These are phyloP conservation scores for Ophiostoma piceae DNA, from an alignment of 2,329 filamentous ascomycete species.

Conservation along the genomic window DNA sequence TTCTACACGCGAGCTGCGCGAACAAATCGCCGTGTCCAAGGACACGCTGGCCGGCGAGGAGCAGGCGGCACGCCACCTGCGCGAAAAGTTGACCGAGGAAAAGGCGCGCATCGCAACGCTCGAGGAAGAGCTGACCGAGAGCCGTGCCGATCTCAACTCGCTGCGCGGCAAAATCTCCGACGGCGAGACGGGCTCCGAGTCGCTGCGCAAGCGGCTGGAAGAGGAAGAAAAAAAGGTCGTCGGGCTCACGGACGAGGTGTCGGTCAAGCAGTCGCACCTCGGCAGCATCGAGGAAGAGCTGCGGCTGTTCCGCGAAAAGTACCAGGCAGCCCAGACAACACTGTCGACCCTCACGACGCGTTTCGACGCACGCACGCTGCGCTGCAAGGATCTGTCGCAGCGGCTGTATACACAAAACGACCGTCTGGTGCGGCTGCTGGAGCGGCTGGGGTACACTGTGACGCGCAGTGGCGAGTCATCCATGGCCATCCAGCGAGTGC, in stretches of 20 bases:
- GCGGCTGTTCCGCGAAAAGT: slow-evolving; percentile 60
- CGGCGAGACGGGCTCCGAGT: slow-evolving; percentile 78
- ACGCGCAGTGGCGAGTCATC: slow-evolving; percentile 62
- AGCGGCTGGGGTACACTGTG: slow-evolving; percentile 79
- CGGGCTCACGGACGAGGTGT: slow-evolving; percentile 57
- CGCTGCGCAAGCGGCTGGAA: slow-evolving; percentile 65
- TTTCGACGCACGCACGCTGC: slow-evolving; percentile 64
- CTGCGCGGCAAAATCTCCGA: slow-evolving; percentile 70
- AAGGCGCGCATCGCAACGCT: slow-evolving; percentile 51
- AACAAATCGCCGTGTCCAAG: slow-evolving; percentile 51
- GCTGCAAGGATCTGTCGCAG: slow-evolving; percentile 78
- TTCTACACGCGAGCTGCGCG: slow-evolving; percentile 50
- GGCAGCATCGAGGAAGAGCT: slow-evolving; percentile 73
- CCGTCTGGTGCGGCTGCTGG: slow-evolving; percentile 73
- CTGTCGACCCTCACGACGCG: slow-evolving; percentile 49
- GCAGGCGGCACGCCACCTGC: slow-evolving; percentile 46
- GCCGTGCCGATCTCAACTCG: slow-evolving; percentile 62
- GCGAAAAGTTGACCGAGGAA: slow-evolving; percentile 50
- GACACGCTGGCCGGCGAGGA: slow-evolving; percentile 50
- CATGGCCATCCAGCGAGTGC: slow-evolving; percentile 70
- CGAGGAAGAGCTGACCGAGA: slow-evolving; percentile 55
- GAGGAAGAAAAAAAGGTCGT: slow-evolving; percentile 69
- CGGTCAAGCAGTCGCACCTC: slow-evolving; percentile 66
- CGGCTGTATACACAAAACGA: slow-evolving; percentile 79
- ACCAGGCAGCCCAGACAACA: slow-evolving; percentile 50